phyloP scores from a whole-genome alignment of 1,284 basidiomycete genomes.

The Leccinum insigne region DNA sequence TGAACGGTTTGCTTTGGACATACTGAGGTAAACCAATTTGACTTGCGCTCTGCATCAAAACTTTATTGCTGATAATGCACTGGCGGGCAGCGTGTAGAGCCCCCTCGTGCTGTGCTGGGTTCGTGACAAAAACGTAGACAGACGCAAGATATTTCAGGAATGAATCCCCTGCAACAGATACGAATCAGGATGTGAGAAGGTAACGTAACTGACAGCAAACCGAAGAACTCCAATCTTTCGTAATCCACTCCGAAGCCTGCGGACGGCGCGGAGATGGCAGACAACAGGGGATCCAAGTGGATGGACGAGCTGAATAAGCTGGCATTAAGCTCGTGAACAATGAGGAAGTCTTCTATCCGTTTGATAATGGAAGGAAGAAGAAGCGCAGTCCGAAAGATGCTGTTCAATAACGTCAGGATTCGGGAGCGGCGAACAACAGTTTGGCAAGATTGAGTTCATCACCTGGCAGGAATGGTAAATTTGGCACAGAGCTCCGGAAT shows the following conservation, averaged over 20 bases:
- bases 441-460: slow-evolving; percentile 21
- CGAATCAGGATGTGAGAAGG: slow-evolving; percentile 17
- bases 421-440: slow-evolving; percentile 17
- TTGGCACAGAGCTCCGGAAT: slow-evolving; percentile 77
- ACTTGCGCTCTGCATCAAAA: slow-evolving; percentile 56
- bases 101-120: slow-evolving; percentile 62
- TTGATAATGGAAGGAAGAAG: slow-evolving; percentile 71
- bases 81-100: slow-evolving; percentile 63
- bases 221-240: slow-evolving; percentile 79
- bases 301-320: slow-evolving; percentile 62
- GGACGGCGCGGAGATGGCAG: slow-evolving; percentile 67
- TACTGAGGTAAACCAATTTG: slow-evolving; percentile 61
- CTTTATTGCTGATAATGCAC: slow-evolving; percentile 71
- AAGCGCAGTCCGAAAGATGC: slow-evolving; percentile 63
- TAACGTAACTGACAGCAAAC: slow-evolving; percentile 38
- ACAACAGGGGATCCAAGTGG: slow-evolving; percentile 56
- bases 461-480: slow-evolving; percentile 76
- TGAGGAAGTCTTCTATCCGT: slow-evolving; percentile 67
- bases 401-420: slow-evolving; percentile 36
- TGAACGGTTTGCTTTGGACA: slow-evolving; percentile 71
- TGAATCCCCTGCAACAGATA: slow-evolving; percentile 59
- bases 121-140: slow-evolving; percentile 68
- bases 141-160: slow-evolving; percentile 79
- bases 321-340: slow-evolving; percentile 77
- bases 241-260: slow-evolving; percentile 70